Percentiles rank a stretch among this genome's conserved stretches.
Conservation (phyloP, 2,329 filamentous ascomycete species). For the Delphinella strobiligena region DNA sequence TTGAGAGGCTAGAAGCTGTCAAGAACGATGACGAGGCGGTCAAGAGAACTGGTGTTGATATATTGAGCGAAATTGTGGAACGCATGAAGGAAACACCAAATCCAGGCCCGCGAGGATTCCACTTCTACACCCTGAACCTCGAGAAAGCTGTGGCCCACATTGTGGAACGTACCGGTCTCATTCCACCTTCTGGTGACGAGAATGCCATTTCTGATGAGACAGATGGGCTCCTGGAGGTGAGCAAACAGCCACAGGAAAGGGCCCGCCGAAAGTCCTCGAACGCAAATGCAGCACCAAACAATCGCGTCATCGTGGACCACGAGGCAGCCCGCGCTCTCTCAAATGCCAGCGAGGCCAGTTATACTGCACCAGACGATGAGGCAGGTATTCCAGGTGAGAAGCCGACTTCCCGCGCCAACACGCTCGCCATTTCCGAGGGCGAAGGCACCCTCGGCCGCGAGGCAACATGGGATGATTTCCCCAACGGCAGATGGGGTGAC, state of each 20-base stretch:
- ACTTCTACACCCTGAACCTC: conserved; percentile 94
- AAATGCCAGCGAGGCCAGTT: conserved; percentile 34
- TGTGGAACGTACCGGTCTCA: conserved; percentile 72
- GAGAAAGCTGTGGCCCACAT: conserved; percentile 95
- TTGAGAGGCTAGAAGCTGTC: conserved; percentile 58
- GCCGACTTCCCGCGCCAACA: conserved; percentile 51
- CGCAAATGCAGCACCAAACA: conserved; percentile 73
- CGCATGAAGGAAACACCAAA: conserved; percentile 54
- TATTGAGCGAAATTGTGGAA: conserved; percentile 73
- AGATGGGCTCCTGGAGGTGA: conserved; percentile 15
- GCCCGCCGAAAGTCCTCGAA: conserved; percentile 52
- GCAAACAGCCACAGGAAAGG: conserved; percentile 16
- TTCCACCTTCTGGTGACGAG: conserved; percentile 43
- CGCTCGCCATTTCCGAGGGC: conserved; percentile 86
- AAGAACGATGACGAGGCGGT: conserved; percentile 72
- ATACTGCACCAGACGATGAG: conserved; percentile 62
- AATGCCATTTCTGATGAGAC: conserved; percentile 27
- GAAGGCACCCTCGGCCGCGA: conserved; percentile 81
- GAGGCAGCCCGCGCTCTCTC: conserved; percentile 45
- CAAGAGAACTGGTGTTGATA: conserved; percentile 67
- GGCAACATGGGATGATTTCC: conserved; percentile 97
- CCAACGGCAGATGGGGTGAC: conserved; percentile 91
- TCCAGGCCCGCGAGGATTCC: conserved; percentile 62
- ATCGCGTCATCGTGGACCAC: conserved; percentile 62
- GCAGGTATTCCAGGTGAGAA: conserved; percentile 68